Evolutionary conservation across 2,329 filamentous ascomycete species (phyloP).

Genomic region (Stachybotrys elegans): DNA sequence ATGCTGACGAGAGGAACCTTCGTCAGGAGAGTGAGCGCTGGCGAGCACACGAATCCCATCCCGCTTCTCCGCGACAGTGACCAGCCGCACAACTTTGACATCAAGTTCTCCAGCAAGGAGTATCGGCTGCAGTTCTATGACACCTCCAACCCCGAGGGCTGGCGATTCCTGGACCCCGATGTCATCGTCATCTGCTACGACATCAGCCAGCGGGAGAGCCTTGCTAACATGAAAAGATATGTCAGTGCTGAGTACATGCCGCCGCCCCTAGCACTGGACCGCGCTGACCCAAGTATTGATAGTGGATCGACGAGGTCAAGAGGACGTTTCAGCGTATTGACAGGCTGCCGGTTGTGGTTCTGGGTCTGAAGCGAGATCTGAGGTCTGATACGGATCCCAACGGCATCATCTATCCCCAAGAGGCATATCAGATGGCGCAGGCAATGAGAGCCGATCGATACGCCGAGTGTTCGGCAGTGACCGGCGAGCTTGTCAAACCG

Average conservation of each 20-base stretch:
- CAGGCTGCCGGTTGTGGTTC: conserved; percentile 47
- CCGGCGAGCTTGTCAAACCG: conserved; percentile 52
- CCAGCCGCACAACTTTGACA: conserved; percentile 56
- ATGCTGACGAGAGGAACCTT: too few species aligned
- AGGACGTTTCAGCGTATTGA: conserved; percentile 41
- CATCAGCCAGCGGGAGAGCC: conserved; percentile 52
- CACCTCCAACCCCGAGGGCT: conserved; percentile 53
- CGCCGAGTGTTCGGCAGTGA: conserved; percentile 58
- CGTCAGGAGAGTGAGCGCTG: conserved; percentile 46
- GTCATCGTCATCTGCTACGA: conserved; percentile 57
- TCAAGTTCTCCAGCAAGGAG: conserved; percentile 31
- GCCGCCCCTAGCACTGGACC: neutral
- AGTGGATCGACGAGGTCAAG: conserved; percentile 56
- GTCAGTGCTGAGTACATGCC: conserved; percentile 31
- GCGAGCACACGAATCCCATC: conserved; percentile 35
- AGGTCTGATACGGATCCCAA: conserved; percentile 54
- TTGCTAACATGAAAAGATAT: conserved; percentile 53
- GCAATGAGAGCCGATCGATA: conserved; percentile 58
- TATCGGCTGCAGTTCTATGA: conserved; percentile 57
- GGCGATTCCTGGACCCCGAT: conserved; percentile 54
- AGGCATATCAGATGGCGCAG: conserved; percentile 52
- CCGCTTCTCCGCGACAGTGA: conserved; percentile 51
- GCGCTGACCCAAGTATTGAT: neutral
- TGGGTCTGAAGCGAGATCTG: conserved; percentile 58
- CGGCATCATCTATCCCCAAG: conserved; percentile 56